Evolutionary conservation across 2,329 filamentous ascomycete species (phyloP), one percentile per base, ranked within the genome.

Genomic region (Sporothrix brasiliensis): DNA sequence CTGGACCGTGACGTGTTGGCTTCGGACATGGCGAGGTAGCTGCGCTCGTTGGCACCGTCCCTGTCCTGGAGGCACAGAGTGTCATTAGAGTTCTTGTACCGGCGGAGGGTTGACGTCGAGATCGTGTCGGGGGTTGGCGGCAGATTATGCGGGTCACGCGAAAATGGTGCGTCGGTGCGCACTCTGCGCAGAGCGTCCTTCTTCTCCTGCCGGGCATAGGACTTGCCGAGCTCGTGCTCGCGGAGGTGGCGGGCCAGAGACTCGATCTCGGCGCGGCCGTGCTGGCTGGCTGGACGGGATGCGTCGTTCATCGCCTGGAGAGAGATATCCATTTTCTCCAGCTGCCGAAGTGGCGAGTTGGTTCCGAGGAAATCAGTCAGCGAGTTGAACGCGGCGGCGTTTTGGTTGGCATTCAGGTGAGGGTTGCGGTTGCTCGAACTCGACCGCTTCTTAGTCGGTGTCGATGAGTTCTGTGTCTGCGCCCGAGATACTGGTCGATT

Each of bases 111-210:
- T 1, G 84, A 84, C 2, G 85, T 87, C 1, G 86, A 87, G 24
- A 88, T 85, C 0, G 87, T 88, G 73, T 88, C 86, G 0, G 87
- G 87, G 0, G 87, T 88, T 0, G 87, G 87, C 11, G 87, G 87
- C 1, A 88, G 78, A 21, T 77, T 78, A 21, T 83, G 81, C 5
- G 82, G 80, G 68, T 80, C 82, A 72, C 78, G 78, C 5, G 79
- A 72, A 75, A 80, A 72, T 70, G 79, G 75, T n/a, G 80, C 80
- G 41, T 85, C 83, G 0, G 85, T 87, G 41, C 83, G 75, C 7
- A 87, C 85, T 54, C 78, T 81, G 11, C 84, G 80, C 14, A 86
- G 73, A 0, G 81, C 79, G 16, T 84, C 81, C 53, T 82, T 79
- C 76, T 85, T 86, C 69, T 85, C 82, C 27, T 84, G 80, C 65